Evolutionary conservation across 768 basidiomycete species (phyloP), one percentile per base, ranked within the genome.

Genomic region (Suillus decipiens): DNA sequence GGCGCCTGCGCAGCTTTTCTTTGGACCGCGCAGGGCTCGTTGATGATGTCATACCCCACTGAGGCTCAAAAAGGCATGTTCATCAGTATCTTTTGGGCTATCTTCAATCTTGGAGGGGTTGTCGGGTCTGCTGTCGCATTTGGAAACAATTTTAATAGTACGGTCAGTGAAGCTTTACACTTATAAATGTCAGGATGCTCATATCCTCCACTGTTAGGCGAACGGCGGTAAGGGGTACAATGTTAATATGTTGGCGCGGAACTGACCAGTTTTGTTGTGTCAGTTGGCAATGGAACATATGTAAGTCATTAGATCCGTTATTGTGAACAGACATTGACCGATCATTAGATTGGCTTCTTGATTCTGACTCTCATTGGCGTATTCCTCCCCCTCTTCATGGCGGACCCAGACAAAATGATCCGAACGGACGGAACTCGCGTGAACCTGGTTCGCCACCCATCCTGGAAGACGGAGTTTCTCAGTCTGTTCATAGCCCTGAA

Each of bases 31-130:
- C 82, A 82, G 66, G 84, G 84, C 12, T 61, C 75, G 2, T 73
- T 86, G 65, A 85, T 86, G 84, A 80, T 85, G 82, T 75, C 79
- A 8, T 84, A 85, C 63, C 84, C 85, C 5, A 76, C 82, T 2
- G 85, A 86, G 65, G 82, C 83, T 59, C 81, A 85, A 68, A 86
- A 86, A 67, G 85, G 85, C 15, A 74, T 73, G 63, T 78, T 78
- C 19, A 84, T 86, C 63, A 77, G 76, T 37, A 65, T 86, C 56
- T 86, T 86, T 73, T 85, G 85, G 85, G 78, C 84, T 45, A 89
- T 93, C 66, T 93, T 95, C 79, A 92, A 92, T 67, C 64, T 92
- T 36, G 91, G 91, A 41, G 87, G 87, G 53, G 89, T 94, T 50
- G 86, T 94, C 53, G 92, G 92, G 28, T 84, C 91, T 22, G 79